Percentiles rank a stretch among this genome's conserved stretches.
Evolutionary conservation across 2,329 filamentous ascomycete species (phyloP).

Genomic region (Clarireedia homoeocarpa): DNA sequence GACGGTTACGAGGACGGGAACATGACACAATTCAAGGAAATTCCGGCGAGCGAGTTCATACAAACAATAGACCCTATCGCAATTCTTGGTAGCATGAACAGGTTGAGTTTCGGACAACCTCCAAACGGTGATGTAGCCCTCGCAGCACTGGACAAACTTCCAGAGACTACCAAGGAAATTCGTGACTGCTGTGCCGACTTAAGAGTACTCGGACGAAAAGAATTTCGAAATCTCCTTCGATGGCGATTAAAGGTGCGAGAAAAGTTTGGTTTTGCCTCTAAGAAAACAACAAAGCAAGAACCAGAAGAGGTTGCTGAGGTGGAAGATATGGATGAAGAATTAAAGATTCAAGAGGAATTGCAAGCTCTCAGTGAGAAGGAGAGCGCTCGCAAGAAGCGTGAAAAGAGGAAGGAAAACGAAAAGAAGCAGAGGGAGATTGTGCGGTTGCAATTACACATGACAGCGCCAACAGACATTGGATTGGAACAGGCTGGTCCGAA

Average conservation of each 20-base stretch:
- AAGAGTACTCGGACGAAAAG: conserved; percentile 85
- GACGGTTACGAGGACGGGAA: conserved; percentile 97
- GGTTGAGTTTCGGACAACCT: conserved; percentile 74
- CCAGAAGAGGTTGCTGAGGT: conserved; percentile 65
- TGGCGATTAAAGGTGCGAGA: conserved; percentile 89
- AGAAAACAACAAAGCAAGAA: conserved; percentile 39
- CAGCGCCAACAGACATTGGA: conserved; percentile 89
- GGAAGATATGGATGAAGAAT: conserved; percentile 88
- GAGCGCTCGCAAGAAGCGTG: conserved; percentile 67
- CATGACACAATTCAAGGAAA: conserved; percentile 85
- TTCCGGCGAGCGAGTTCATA: conserved; percentile 84
- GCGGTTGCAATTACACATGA: conserved; percentile 97
- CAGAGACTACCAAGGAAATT: conserved; percentile 81
- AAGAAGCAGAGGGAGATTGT: conserved; percentile 89
- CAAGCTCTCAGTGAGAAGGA: conserved; percentile 76
- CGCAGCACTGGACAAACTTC: conserved; percentile 75
- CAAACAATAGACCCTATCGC: conserved; percentile 89
- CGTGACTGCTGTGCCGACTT: conserved; percentile 71
- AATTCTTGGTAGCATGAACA: conserved; percentile 80
- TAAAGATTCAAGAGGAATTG: conserved; percentile 82
- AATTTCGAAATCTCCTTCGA: conserved; percentile 82
- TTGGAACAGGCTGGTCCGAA: conserved; percentile 75
- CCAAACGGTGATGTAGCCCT: conserved; percentile 77
- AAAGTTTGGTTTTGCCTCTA: conserved; percentile 77
- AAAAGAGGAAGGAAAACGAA: conserved; percentile 83